These are phyloP conservation scores for Neoascochyta sp. DNA, from an alignment of 2,329 filamentous ascomycete genomes.

Conservation along the genomic window DNA sequence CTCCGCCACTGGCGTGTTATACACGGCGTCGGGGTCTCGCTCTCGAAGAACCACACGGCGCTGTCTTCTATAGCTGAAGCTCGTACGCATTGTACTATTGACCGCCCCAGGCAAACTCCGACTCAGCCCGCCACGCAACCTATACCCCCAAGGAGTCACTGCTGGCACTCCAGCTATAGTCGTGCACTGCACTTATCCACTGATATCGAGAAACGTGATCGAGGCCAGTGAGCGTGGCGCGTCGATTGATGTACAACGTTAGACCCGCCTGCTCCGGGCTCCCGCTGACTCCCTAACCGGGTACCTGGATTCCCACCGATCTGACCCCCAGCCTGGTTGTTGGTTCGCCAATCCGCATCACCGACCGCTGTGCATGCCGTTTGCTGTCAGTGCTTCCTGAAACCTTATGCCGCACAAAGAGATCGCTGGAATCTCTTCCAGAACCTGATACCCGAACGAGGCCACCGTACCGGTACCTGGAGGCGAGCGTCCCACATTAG, in stretches of 20 bases:
- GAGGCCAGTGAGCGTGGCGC: slow-evolving; percentile 4
- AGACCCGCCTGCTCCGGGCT: slow-evolving; percentile 8
- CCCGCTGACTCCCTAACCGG: slow-evolving; percentile 19
- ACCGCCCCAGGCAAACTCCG: slow-evolving; percentile 1
- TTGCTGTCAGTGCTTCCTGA: slow-evolving; percentile 33
- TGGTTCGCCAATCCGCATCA: slow-evolving; percentile 13
- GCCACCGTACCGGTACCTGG: slow-evolving; percentile 16
- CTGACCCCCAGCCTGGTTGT: slow-evolving; percentile 10
- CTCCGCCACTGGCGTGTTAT: slow-evolving; percentile 7
- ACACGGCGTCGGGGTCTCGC: slow-evolving; percentile 11
- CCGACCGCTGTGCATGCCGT: slow-evolving; percentile 36
- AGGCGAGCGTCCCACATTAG: slow-evolving; percentile 14
- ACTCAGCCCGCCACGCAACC: slow-evolving; percentile 2
- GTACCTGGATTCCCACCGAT: slow-evolving; percentile 18
- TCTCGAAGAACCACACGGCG: slow-evolving; percentile 2
- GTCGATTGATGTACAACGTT: slow-evolving; percentile 17
- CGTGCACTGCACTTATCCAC: too few species aligned
- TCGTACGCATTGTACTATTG: neutral
- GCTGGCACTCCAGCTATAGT: neutral
- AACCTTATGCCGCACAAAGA: slow-evolving; percentile 18
- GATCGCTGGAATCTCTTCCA: slow-evolving; percentile 10
- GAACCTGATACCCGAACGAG: slow-evolving; percentile 10
- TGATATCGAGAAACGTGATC: slow-evolving; percentile 1
- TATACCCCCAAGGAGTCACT: slow-evolving; percentile 1
- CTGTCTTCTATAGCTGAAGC: neutral